These are phyloP conservation scores for Hypericum perforatum DNA, from an alignment of 345 rosid genomes.

Conservation along the genomic window DNA sequence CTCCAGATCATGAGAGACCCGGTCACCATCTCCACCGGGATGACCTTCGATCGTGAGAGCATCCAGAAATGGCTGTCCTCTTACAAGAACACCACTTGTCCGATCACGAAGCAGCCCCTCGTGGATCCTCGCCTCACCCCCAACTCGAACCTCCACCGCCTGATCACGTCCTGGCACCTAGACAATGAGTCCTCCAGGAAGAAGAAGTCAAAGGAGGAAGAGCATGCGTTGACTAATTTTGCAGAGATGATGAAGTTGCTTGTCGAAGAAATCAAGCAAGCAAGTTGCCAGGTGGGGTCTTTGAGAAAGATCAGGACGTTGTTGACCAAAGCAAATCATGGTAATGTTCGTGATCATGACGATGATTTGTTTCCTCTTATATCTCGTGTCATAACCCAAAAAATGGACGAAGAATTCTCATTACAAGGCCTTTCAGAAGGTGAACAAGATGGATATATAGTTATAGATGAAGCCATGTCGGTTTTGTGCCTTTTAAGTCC, in stretches of 20 bases:
- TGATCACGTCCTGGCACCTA: conserved; percentile 15
- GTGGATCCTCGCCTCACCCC: conserved; percentile 16
- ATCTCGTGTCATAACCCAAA: conserved; percentile 5
- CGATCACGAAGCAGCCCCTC: conserved; percentile 18
- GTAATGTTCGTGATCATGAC: not conserved
- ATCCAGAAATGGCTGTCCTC: conserved; percentile 42
- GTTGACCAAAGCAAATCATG: conserved; percentile 4
- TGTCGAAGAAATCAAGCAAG: conserved; percentile 16
- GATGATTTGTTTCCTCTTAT: conserved; percentile 10
- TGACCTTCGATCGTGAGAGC: conserved; percentile 40
- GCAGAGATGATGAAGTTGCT: not conserved
- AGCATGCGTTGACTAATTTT: too few species aligned
- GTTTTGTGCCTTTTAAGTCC: conserved; percentile 13
- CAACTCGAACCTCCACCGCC: conserved; percentile 21
- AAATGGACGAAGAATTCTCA: not conserved
- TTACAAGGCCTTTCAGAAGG: too few species aligned
- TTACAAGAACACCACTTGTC: conserved; percentile 35
- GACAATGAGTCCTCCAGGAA: not conserved
- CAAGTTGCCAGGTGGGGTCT: conserved; percentile 11
- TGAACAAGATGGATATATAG: not conserved
- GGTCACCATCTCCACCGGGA: conserved; percentile 40
- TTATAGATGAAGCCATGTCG: conserved; percentile 14
- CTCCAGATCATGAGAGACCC: conserved; percentile 44
- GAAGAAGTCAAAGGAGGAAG: not conserved
- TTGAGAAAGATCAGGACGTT: conserved; percentile 15